Percentiles rank a stretch among this genome's conserved stretches.
These are phyloP conservation scores for Marasmius oreades DNA, from an alignment of 1,284 basidiomycete species.

Conservation along the genomic window DNA sequence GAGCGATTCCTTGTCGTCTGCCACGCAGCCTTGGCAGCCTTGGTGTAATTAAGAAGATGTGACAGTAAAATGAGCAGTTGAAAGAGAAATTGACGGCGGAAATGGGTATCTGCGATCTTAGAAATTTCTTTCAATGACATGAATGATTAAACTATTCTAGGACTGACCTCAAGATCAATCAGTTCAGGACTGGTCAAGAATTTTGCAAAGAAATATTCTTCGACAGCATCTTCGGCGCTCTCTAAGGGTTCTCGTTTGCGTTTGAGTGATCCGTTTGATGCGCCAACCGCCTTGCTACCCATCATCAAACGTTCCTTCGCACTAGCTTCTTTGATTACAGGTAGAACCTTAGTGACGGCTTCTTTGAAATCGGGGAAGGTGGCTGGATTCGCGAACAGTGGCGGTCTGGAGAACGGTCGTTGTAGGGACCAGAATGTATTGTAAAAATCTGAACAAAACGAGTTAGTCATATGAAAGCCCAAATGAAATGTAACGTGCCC, in stretches of 20 bases:
- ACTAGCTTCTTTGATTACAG: conserved; percentile 79
- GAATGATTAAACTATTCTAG: background rate
- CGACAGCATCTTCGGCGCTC: conserved; percentile 41
- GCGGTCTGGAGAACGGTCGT: conserved; percentile 70
- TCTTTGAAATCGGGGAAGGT: conserved; percentile 63
- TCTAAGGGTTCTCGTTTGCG: conserved; percentile 53
- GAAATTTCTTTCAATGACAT: conserved; percentile 3
- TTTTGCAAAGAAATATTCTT: conserved; percentile 88
- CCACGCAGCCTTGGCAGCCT: conserved; percentile 62
- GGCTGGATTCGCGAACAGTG: conserved; percentile 51
- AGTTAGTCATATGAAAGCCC: background rate
- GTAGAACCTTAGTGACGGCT: conserved; percentile 66
- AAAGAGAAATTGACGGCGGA: conserved; percentile 88
- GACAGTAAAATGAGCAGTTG: conserved; percentile 82
- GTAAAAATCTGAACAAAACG: conserved; percentile 63
- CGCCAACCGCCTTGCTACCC: conserved; percentile 54
- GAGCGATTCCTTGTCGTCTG: conserved; percentile 62
- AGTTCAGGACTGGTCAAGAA: conserved; percentile 85
- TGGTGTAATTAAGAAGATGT: conserved; percentile 78
- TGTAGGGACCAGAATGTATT: conserved; percentile 85
- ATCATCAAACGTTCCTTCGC: conserved; percentile 80
- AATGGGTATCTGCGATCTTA: conserved; percentile 83
- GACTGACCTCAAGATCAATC: conserved; percentile 76
- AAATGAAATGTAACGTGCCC: conserved; percentile 39
- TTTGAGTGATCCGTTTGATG: conserved; percentile 44